Conservation (phyloP, 2,329 filamentous ascomycete genomes). For the Sporothrix curviconia region DNA sequence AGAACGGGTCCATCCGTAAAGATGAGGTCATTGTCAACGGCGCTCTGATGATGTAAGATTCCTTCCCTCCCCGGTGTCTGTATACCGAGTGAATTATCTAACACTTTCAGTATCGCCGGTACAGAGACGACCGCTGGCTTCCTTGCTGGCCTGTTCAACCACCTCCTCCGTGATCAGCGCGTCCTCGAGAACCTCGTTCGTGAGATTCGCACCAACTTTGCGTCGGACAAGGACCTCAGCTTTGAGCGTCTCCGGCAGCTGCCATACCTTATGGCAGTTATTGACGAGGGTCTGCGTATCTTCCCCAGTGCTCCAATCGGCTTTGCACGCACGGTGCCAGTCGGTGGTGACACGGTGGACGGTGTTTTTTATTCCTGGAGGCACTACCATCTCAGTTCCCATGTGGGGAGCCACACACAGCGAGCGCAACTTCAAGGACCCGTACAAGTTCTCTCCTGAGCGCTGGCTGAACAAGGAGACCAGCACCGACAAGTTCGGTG, state of each 20-base stretch:
- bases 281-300: slow-evolving; percentile 17
- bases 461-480: slow-evolving; percentile 19
- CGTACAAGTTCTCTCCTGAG: slow-evolving; percentile 27
- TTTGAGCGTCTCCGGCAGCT: slow-evolving; percentile 10
- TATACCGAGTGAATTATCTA: background rate
- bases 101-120: slow-evolving; percentile 28
- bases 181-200: slow-evolving; percentile 20
- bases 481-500: background rate
- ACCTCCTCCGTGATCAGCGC: slow-evolving; percentile 23
- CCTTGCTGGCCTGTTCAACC: slow-evolving; percentile 25
- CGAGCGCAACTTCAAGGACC: slow-evolving; percentile 24
- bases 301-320: slow-evolving; percentile 5
- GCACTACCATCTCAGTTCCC: slow-evolving; percentile 34
- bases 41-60: background rate
- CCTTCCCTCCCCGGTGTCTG: background rate
- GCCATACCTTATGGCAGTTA: slow-evolving; percentile 16
- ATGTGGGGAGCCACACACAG: slow-evolving; percentile 22
- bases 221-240: slow-evolving; percentile 23
- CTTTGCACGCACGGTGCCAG: background rate
- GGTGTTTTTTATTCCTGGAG: background rate
- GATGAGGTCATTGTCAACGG: slow-evolving; percentile 13
- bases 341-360: background rate
- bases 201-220: slow-evolving; percentile 26
- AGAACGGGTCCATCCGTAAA: slow-evolving; percentile 8
- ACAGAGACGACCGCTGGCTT: slow-evolving; percentile 44